Evolutionary conservation across 2,329 filamentous ascomycete species (phyloP), one percentile per base, ranked within the genome.

Genomic region (Torrubiella hemipterigena): DNA sequence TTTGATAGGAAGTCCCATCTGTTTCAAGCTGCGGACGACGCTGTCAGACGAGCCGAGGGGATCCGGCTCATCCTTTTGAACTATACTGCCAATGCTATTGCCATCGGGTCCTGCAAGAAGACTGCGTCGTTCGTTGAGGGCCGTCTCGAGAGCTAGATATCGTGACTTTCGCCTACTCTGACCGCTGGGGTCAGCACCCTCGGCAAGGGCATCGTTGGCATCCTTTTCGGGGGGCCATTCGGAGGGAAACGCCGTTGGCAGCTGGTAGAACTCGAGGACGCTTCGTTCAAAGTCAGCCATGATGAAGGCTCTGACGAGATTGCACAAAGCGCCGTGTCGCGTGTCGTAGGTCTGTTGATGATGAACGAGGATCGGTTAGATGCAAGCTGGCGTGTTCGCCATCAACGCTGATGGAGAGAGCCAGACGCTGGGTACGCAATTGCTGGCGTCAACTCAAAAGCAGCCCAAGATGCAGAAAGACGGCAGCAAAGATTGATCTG

Each of bases 1-100:
- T 49, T 95, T 84, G 11, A 95, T 68, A 0, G 81, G 76, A 25
- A 95, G 55, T 3, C 86, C 86, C 39, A 81, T 65, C 41, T 79
- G 71, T 49, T 80, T 78, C 46, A 98, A 59, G 22, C 84, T 74
- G 44, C 78, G 70, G 32, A 95, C 77, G 7, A 98, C 87, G 49
- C 85, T 95, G 34, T 89, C 81, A 2, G 80, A 77, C 31, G 76
- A 77, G n/a, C 91, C 91, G 32, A 98, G 58, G 5, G 91, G 86
- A 58, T 98, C 91, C 3, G 84, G 73, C 54, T 98, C 93, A 51
- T 98, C 91, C 50, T 81, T 81, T 49, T 91, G 83, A 18, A 93
- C 82, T 38, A 89, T 58, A 44, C 77, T 91, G 41, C 82, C 80
- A 27, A 79, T 65, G 18, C 78, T 79, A 38, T 56, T 61, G 30